Conservation (phyloP, 345 rosid species). For the Arabis hirsuta region DNA sequence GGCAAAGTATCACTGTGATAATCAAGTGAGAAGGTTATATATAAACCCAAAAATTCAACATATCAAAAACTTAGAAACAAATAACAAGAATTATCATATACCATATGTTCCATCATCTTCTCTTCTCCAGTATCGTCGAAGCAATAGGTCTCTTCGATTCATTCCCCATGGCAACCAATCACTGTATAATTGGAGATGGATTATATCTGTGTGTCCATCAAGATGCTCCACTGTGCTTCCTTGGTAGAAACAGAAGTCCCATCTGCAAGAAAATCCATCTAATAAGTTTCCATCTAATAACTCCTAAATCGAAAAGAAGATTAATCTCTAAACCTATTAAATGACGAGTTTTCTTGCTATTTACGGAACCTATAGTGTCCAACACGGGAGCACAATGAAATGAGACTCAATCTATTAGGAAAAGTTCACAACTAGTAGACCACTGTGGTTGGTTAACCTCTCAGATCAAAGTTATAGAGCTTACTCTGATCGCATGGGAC, state of each 20-base stretch:
- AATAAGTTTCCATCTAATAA: neutral
- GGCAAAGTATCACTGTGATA: slow-evolving; percentile 79
- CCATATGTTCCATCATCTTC: slow-evolving; percentile 98
- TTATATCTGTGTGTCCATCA: slow-evolving; percentile 91
- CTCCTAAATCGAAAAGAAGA: neutral
- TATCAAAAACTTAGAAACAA: neutral
- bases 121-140: slow-evolving; percentile 92
- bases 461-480: slow-evolving; percentile 31
- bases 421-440: neutral
- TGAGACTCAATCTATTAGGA: neutral
- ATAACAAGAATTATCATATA: slow-evolving; percentile 45
- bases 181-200: slow-evolving; percentile 65
- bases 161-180: slow-evolving; percentile 91
- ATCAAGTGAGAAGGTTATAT: slow-evolving; percentile 29
- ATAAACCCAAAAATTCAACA: slow-evolving; percentile 1
- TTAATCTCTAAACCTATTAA: no score
- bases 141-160: slow-evolving; percentile 76
- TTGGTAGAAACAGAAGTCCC: slow-evolving; percentile 82
- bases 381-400: neutral
- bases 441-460: neutral
- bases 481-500: slow-evolving; percentile 87
- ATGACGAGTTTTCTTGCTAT: neutral
- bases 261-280: slow-evolving; percentile 53
- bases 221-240: slow-evolving; percentile 84
- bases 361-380: neutral